Percentiles rank a stretch among this genome's conserved stretches.
These are phyloP conservation scores for Piper betle DNA, from an alignment of 164 flowering plant genomes.

Conservation along the genomic window DNA sequence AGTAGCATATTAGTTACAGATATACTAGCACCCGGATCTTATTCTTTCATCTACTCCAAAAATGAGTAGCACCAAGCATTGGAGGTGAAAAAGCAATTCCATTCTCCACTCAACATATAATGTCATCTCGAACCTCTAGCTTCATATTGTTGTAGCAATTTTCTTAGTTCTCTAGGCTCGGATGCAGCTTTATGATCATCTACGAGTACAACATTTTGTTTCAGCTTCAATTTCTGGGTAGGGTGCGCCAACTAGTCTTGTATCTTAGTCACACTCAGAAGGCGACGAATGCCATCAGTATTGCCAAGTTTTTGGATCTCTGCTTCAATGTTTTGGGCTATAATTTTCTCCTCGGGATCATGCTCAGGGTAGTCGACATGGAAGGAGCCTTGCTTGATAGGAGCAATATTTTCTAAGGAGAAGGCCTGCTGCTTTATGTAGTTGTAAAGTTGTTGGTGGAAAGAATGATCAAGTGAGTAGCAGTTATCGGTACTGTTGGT, in stretches of 20 bases:
- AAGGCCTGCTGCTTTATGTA: slow-evolving; percentile 50
- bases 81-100: not conserved
- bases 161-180: too few relatives aligned
- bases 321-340: slow-evolving; percentile 51
- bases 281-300: slow-evolving; percentile 18
- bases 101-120: not conserved
- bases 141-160: too few relatives aligned
- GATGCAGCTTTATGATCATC: too few relatives aligned
- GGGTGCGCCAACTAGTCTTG: too few relatives aligned
- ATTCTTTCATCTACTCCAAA: not conserved
- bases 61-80: not conserved
- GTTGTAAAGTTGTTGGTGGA: slow-evolving; percentile 65
- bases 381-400: slow-evolving; percentile 53
- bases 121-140: not conserved
- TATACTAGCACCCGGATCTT: not conserved
- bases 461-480: slow-evolving; percentile 62
- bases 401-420: slow-evolving; percentile 14
- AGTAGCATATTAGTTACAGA: not conserved
- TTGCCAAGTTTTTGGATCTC: slow-evolving; percentile 42
- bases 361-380: slow-evolving; percentile 63
- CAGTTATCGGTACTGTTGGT: slow-evolving; percentile 24
- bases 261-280: slow-evolving; percentile 16
- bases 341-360: slow-evolving; percentile 30
- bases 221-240: too few relatives aligned
- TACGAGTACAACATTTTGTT: too few relatives aligned